phyloP scores from a whole-genome alignment of 2,329 filamentous ascomycete species.

The Aaosphaeria arxii region DNA sequence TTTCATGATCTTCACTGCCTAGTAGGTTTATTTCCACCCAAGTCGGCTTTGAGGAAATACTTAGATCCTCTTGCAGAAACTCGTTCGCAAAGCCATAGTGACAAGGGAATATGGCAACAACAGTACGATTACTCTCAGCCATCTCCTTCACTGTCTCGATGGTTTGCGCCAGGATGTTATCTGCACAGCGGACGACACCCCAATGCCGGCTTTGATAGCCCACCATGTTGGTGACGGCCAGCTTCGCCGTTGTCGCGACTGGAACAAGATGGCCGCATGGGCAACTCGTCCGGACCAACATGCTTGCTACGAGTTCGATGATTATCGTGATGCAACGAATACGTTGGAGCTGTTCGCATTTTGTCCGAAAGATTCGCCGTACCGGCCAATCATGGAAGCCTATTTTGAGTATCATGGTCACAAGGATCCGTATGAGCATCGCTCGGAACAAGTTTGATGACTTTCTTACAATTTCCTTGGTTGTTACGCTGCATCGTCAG shows the following conservation, averaged over 20 bases:
- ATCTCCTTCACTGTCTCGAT: conserved; percentile 33
- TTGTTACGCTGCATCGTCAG: too few species aligned
- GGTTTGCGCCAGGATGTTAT: conserved; percentile 33
- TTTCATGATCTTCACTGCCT: conserved; percentile 35
- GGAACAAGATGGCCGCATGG: conserved; percentile 30
- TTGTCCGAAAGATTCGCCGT: conserved; percentile 29
- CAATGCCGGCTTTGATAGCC: conserved; percentile 24
- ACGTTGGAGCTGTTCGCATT: conserved; percentile 33
- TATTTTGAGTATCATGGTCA: conserved; percentile 35
- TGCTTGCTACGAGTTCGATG: conserved; percentile 31
- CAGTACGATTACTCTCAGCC: conserved; percentile 20
- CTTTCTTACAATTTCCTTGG: too few species aligned
- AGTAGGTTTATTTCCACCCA: conserved; percentile 8
- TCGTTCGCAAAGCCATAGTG: conserved; percentile 31
- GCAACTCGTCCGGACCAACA: conserved; percentile 27
- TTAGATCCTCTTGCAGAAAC: conserved; percentile 17
- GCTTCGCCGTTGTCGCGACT: conserved; percentile 28
- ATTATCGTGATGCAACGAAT: conserved; percentile 35
- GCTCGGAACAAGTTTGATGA: conserved; percentile 1
- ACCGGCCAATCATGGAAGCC: conserved; percentile 22
- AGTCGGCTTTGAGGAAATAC: too few species aligned
- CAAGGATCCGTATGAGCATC: conserved; percentile 27
- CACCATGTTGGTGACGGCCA: conserved; percentile 27
- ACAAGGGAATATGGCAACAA: conserved; percentile 22
- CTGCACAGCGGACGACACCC: conserved; percentile 34